These are phyloP conservation scores for Pythium diclinum DNA, from an alignment of 352 stramenopile species.

Conservation along the genomic window DNA sequence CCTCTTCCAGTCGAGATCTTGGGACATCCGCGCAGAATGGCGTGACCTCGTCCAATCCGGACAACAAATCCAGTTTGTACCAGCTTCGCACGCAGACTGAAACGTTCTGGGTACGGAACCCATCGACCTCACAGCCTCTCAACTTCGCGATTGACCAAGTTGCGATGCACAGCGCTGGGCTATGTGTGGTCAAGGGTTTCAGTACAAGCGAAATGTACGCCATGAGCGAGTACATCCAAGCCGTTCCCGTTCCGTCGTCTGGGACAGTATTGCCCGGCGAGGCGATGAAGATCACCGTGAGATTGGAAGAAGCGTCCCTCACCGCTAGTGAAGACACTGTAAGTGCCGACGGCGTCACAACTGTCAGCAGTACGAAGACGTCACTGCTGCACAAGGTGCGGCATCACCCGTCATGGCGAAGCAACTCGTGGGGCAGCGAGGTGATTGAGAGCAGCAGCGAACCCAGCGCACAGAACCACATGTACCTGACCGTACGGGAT, in stretches of 20 bases:
- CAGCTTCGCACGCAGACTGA: conserved; percentile 66
- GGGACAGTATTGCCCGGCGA: conserved; percentile 70
- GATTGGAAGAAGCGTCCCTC: conserved; percentile 60
- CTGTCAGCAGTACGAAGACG: conserved; percentile 8
- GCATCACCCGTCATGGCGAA: conserved; percentile 77
- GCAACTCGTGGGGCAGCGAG: conserved; percentile 79
- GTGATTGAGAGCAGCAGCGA: conserved; percentile 38
- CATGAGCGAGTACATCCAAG: conserved; percentile 79
- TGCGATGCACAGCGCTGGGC: conserved; percentile 55
- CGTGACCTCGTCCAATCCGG: conserved; percentile 1
- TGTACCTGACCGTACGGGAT: conserved; percentile 75
- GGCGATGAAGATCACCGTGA: conserved; percentile 75
- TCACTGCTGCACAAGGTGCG: conserved; percentile 69
- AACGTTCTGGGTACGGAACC: conserved; percentile 83
- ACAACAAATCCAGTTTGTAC: conserved; percentile 38
- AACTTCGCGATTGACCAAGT: conserved; percentile 73
- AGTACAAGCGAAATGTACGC: conserved; percentile 59
- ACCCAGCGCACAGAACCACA: conserved; percentile 52
- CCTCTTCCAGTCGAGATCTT: conserved; percentile 17
- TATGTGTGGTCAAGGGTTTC: conserved; percentile 65
- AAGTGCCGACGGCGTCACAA: conserved; percentile 7
- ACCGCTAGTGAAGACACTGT: conserved; percentile 22
- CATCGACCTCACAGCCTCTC: conserved; percentile 55
- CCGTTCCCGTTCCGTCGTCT: conserved; percentile 61
- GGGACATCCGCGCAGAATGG: conserved; percentile 21